Evolutionary conservation across 148 eudicot species (phyloP).

Genomic region (Camellia lanceoleosa): DNA sequence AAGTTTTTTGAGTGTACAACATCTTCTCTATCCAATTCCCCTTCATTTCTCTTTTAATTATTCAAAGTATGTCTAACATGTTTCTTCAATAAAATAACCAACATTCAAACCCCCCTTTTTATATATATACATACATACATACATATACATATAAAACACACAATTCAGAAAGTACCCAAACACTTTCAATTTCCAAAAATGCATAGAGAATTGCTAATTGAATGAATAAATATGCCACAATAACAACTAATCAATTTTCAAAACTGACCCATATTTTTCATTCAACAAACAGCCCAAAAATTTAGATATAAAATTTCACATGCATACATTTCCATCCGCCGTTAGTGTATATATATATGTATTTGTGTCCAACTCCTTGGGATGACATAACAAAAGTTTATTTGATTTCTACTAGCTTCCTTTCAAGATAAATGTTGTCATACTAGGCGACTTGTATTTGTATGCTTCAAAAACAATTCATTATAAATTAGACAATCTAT

Average conservation of each 20-base stretch:
- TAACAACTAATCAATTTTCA: too few species aligned
- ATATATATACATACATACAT: neutral
- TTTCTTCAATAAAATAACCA: neutral
- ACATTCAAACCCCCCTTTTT: neutral
- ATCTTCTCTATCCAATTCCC: too few species aligned
- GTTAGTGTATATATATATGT: neutral
- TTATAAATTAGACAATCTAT: neutral
- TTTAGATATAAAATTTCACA: too few species aligned
- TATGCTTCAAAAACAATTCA: neutral
- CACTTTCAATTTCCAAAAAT: too few species aligned
- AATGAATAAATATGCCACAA: too few species aligned
- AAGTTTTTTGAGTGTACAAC: too few species aligned
- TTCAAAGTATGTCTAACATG: neutral
- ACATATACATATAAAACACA: neutral
- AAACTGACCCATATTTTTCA: too few species aligned
- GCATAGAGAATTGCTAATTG: too few species aligned
- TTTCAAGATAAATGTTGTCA: neutral
- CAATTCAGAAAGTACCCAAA: too few species aligned
- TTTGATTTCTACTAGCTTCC: neutral
- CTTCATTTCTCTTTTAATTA: too few species aligned
- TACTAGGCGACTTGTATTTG: neutral
- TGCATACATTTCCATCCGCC: too few species aligned
- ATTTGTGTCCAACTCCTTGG: neutral
- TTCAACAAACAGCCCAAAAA: too few species aligned
- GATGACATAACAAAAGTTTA: neutral